phyloP scores from a whole-genome alignment of 1,284 basidiomycete species.

The Phlebopus sp. region DNA sequence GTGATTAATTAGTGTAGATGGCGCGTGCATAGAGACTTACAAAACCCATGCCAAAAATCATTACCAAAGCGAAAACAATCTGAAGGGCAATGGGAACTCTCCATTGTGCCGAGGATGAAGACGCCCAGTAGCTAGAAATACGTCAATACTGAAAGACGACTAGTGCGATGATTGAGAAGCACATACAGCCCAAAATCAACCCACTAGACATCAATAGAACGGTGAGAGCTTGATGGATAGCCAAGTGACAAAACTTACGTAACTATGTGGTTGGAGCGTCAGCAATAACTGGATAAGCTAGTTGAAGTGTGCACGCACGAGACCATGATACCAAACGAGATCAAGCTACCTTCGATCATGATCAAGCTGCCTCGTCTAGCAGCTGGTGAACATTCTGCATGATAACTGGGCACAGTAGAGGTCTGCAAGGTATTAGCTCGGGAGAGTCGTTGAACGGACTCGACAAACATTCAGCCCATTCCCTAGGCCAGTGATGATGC shows the following conservation, averaged over 20 bases:
- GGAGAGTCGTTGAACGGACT: not conserved
- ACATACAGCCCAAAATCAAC: constrained; percentile 58
- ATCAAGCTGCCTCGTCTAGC: constrained; percentile 62
- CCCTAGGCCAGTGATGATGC: constrained; percentile 53
- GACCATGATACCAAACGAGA: constrained; percentile 70
- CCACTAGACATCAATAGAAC: constrained; percentile 39
- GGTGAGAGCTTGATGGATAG: not conserved
- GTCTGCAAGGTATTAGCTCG: constrained; percentile 38
- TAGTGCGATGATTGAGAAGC: not conserved
- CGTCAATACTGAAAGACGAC: not conserved
- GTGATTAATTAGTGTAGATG: constrained; percentile 3
- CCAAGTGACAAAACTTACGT: constrained; percentile 19
- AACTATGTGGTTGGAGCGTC: constrained; percentile 16
- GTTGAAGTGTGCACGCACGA: constrained; percentile 43
- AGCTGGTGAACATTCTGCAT: constrained; percentile 64
- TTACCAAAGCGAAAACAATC: constrained; percentile 58
- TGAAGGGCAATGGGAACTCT: constrained; percentile 70
- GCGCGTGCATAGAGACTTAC: constrained; percentile 34
- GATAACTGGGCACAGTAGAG: constrained; percentile 61
- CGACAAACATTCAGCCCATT: constrained; percentile 62
- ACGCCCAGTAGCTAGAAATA: constrained; percentile 46
- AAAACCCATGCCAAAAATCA: constrained; percentile 55
- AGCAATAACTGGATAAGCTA: constrained; percentile 4
- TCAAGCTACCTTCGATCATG: constrained; percentile 67
- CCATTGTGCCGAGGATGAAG: constrained; percentile 59